A percentile compares a stretch with the other conserved stretches of the same genome.
Conservation (phyloP, 768 basidiomycete species). For the Candolleomyces aberdarensis region DNA sequence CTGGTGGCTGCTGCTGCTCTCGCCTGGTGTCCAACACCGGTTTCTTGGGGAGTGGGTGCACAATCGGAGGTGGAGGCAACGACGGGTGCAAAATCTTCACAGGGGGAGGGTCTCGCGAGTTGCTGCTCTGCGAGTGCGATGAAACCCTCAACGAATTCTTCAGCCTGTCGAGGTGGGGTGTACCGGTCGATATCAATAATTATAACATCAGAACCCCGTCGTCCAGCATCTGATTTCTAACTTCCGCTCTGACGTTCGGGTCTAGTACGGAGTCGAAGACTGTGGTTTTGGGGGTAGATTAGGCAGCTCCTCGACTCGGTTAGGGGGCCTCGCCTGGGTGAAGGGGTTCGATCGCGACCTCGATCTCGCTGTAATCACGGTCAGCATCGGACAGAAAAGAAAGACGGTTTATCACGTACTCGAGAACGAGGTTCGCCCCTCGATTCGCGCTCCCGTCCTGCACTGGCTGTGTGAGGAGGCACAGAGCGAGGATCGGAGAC, state of each 20-base stretch:
- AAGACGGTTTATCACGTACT: background rate
- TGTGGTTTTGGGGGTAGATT: too few species aligned
- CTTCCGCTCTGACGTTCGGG: background rate
- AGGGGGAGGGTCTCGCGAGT: background rate
- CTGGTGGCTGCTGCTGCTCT: background rate
- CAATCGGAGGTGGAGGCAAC: background rate
- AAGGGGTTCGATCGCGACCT: too few species aligned
- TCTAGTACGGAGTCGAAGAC: background rate
- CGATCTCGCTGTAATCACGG: too few species aligned
- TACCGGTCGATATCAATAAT: background rate
- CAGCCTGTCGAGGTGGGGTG: background rate
- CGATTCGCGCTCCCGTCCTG: background rate
- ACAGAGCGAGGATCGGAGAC: background rate
- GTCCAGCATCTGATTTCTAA: background rate
- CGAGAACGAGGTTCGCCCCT: background rate
- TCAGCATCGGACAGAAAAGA: too few species aligned
- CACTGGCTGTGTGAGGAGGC: constrained; percentile 5
- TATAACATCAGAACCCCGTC: background rate
- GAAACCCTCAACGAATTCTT: background rate
- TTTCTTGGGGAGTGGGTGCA: constrained; percentile 5
- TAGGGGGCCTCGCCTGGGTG: too few species aligned
- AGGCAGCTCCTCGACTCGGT: too few species aligned
- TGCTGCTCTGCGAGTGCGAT: background rate
- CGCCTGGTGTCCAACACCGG: background rate
- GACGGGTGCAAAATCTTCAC: background rate